These are phyloP conservation scores for Chaetothyriales sp. DNA, from an alignment of 2,329 filamentous ascomycete genomes.

Conservation along the genomic window DNA sequence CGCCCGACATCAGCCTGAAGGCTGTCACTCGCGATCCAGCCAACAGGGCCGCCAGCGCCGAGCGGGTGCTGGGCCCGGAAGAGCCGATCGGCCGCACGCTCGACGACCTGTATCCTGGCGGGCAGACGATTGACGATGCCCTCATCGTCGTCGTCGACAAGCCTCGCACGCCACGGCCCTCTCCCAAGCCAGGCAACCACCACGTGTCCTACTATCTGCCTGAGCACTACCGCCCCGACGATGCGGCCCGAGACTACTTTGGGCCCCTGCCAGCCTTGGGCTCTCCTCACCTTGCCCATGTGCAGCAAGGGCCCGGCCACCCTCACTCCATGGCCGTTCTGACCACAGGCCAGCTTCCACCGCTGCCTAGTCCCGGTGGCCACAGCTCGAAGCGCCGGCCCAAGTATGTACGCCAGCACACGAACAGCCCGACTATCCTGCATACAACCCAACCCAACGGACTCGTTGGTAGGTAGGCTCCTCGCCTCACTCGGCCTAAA, in stretches of 20 bases:
- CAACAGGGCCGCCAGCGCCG: slow-evolving; percentile 31
- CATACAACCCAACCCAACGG: slow-evolving; percentile 33
- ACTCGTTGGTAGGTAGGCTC: slow-evolving; percentile 20
- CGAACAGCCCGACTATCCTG: slow-evolving; percentile 64
- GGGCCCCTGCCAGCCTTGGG: slow-evolving; percentile 49
- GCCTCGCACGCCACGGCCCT: slow-evolving; percentile 64
- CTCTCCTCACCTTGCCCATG: slow-evolving; percentile 29
- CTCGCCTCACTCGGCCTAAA: slow-evolving; percentile 19
- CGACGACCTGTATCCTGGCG: slow-evolving; percentile 71
- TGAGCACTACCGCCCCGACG: slow-evolving; percentile 52
- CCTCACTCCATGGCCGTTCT: slow-evolving; percentile 64
- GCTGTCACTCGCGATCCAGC: slow-evolving; percentile 54
- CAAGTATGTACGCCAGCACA: slow-evolving; percentile 56
- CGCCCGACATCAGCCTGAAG: slow-evolving; percentile 73
- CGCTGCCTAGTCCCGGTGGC: slow-evolving; percentile 70
- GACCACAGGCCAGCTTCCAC: slow-evolving; percentile 63
- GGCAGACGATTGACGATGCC: slow-evolving; percentile 78
- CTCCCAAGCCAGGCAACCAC: slow-evolving; percentile 46
- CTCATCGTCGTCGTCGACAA: slow-evolving; percentile 76
- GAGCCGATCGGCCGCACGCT: slow-evolving; percentile 67
- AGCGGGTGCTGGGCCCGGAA: slow-evolving; percentile 68
- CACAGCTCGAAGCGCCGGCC: slow-evolving; percentile 47
- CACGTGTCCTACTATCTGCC: slow-evolving; percentile 39
- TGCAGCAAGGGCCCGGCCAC: slow-evolving; percentile 24
- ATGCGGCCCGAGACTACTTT: slow-evolving; percentile 69